Evolutionary conservation across 768 basidiomycete species (phyloP), one percentile per base, ranked within the genome.

Genomic region (Tremella mesenterica): DNA sequence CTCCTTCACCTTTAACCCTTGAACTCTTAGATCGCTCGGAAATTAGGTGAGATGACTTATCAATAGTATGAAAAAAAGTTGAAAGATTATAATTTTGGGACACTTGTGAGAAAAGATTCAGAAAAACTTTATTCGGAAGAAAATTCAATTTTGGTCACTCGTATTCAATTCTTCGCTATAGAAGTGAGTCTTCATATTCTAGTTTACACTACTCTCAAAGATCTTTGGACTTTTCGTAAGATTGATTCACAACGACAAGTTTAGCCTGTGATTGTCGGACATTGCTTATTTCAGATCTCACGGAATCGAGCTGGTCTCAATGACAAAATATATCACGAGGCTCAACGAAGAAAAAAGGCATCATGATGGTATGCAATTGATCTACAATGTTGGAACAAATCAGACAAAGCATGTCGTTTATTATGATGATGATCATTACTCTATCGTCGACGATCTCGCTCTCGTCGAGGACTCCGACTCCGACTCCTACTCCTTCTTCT

Each of bases 41-140:
- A n/a, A n/a, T n/a, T n/a, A n/a, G n/a, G n/a, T n/a, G 20, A n/a
- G 26, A 31, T 28, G 39, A 33, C 14, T 20, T 80, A 56, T 71
- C 78, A 33, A 47, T 59, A 88, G 54, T 95, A 92, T 75, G 86
- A 93, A 75, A 83, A 85, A 54, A 86, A 85, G 67, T 77, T 97
- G 50, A 85, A 86, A 66, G 90, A 96, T 61, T 88, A 85, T 76
- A 97, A 97, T 79, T 96, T 96, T 75, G 95, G 95, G 18, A 96
- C 88, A 1, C 77, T 99, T 60, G 85, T 99, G 59, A 81, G 95
- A 47, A 84, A 81, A 44, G 81, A 95, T 65, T 80, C 85, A 31
- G 77, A 76, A 44, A 78, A 81, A 52, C 89, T 92, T 69, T 99
- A 97, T 73, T 82, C 81, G 10, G 86, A 97, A 77, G 80, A 78